Base-by-base conservation (phyloP, 2,329 filamentous ascomycete genomes). In the Juglanconis oblonga region DNA sequence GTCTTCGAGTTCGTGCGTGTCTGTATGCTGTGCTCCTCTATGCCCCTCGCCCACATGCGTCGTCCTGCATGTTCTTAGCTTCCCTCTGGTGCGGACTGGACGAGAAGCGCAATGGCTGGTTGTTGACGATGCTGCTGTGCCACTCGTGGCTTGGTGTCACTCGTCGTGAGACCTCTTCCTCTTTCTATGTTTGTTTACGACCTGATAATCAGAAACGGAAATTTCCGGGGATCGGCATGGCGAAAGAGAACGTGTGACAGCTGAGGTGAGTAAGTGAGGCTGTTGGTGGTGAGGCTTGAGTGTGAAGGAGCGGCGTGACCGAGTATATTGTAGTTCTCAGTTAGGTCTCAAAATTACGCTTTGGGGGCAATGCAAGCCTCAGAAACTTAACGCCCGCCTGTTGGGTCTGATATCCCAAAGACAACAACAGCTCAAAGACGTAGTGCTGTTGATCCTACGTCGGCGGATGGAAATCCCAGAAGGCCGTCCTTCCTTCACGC, bases 61-160 rank as follows among this genome's bases (percentile, higher is more conserved):
- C 32, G 6, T 42, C 7, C 44, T 55, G 52, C 31, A 31, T 31
- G 10, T 36, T 29, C 24, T 42, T 24, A 24, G n/a, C 17, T 32
- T 14, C 47, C 35, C 24, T 31, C 50, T 17, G 33, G n/a, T 29
- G n/a, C n/a, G 36, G 36, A 53, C 24, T 29, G 51, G 35, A 29
- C 24, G 35, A 11, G 32, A 29, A 24, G n/a, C 32, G 35, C 35
- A 33, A n/a, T 17, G 4, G n/a, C 17, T n/a, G 14, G n/a, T 29
- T 24, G 29, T 49, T n/a, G 9, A 11, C 9, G 7, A 24, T n/a
- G 14, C 24, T 52, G 49, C 10, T 9, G 49, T 52, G 49, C 49
- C 36, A 53, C 51, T 53, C 38, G 51, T 53, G 51, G 51, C 51
- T 29, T 53, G 5, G 51, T 53, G 36, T 42, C 36, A n/a, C 17